Evolutionary conservation across 164 flowering plant genomes (phyloP), one percentile per base, ranked within the genome.

Genomic region (Pachysandra terminalis): DNA sequence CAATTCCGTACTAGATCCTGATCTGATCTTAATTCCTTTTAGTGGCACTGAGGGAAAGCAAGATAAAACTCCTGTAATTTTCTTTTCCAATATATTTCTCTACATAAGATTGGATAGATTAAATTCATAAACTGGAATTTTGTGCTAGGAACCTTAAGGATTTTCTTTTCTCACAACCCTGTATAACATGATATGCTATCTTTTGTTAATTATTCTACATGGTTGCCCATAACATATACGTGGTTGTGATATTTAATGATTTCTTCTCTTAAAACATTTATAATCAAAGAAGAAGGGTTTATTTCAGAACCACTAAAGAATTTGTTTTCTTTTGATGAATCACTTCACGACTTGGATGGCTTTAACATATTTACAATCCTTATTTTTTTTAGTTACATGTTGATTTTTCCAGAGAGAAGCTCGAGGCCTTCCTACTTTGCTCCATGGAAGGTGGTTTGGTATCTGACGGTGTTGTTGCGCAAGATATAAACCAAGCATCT

Each of bases 401-500:
- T 63, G 22, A 68, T 74, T 73, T 62, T 68, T 71, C 58, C 77
- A 95, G 99, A 77, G 91, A 90, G 80, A 92, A 90, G 79, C 98
- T 95, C 58, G 97, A 95, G 77, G 88, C 89, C 25, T 95, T 95
- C 82, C 80, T 95, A 56, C 81, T 88, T 71, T 66, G 66, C 40
- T 78, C 87, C 40, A 84, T 92, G 91, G 98, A 95, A 76, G 72
- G 81, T 77, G 99, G 93, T 62, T 72, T 90, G 65, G 69, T 95
- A 68, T 79, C 90, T 68, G 91, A 95, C 79, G 97, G 97, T 66
- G 96, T 82, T 74, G 76, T 95, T 72, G 98, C 99, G 16, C 99
- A 95, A 79, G 99, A 95, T 77, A 84, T 90, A 27, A 87, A 87
- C 73, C 98, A 95, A 74, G 84, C 87, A 64, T 86, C 89, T 48